Percentiles rank a stretch among this genome's conserved stretches.
Conservation (phyloP, 2,329 filamentous ascomycete genomes). For the Rutstroemia sp. region DNA sequence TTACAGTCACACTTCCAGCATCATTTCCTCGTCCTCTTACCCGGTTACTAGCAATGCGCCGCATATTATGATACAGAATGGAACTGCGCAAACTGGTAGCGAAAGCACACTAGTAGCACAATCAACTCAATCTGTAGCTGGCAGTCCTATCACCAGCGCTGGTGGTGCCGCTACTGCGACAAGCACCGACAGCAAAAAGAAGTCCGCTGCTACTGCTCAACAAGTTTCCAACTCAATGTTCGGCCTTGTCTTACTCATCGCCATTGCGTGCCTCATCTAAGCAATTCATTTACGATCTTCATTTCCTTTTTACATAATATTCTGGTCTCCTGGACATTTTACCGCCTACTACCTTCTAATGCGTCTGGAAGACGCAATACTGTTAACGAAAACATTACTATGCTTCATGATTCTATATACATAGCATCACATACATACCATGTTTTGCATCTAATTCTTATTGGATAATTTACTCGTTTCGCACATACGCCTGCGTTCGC, state of each 20-base stretch:
- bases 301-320: neutral
- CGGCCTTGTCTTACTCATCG: neutral
- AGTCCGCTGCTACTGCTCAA: slow-evolving; percentile 1
- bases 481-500: neutral
- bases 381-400: neutral
- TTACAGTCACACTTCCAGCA: slow-evolving; percentile 11
- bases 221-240: slow-evolving; percentile 4
- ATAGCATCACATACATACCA: slow-evolving; percentile 1
- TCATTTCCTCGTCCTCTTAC: slow-evolving; percentile 10
- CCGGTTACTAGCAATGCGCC: slow-evolving; percentile 13
- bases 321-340: neutral
- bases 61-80: slow-evolving; percentile 24
- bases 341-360: slow-evolving; percentile 6
- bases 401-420: neutral
- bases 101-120: neutral
- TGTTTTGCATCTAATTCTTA: neutral
- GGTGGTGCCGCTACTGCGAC: neutral
- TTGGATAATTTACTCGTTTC: neutral
- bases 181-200: neutral
- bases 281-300: neutral
- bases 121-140: neutral
- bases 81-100: slow-evolving; percentile 10
- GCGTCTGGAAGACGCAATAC: slow-evolving; percentile 9
- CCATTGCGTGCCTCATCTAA: slow-evolving; percentile 3
- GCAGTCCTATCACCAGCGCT: slow-evolving; percentile 4